Evolutionary conservation across 768 basidiomycete genomes (phyloP), one percentile per base, ranked within the genome.

Genomic region (Saitozyma sp.): DNA sequence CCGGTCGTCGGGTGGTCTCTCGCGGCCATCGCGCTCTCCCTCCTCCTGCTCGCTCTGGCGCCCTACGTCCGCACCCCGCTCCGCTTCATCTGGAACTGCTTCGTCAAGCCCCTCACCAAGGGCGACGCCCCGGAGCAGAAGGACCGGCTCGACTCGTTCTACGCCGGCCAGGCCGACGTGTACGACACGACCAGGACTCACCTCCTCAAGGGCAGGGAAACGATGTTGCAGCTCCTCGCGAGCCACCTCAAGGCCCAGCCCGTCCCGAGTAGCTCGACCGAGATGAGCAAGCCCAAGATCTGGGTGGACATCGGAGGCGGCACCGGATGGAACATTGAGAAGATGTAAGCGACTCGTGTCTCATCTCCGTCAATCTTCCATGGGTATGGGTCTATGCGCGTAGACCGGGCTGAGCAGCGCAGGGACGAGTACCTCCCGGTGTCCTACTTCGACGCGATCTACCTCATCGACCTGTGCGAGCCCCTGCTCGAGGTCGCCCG

Each of bases 271-370:
- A 14, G 40, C 11, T 45, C 40, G 13, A 19, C 38, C 29, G 66
- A 81, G 7, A 81, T 83, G 0, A 75, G 79, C 0, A 83, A 84
- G 71, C 82, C 82, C 13, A 83, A 88, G 16, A 83, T 90, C 13
- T 90, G 89, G 89, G 83, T 90, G 16, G 89, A 90, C 73, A 85
- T 90, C 59, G 88, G 89, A 14, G 89, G 89, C 40, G 89, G 88
- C 37, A 89, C 89, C 11, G 86, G 86, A 7, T 86, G 86, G 80
- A 89, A 89, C 73, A 85, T 89, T 68, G 88, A 89, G 76, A 81
- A 85, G 61, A 89, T 89, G 74, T 71, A 43, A 61, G 69, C 64
- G 46, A 4, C 17, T 46, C 13, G 14, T 11, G 8, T 29, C 29
- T 29, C n/a, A n/a, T n/a, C 29, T 29, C 29, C 29, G 29, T 29